Evolutionary conservation across 1,139 yeast genomes (phyloP).

Genomic region (Diutina siamensis): DNA sequence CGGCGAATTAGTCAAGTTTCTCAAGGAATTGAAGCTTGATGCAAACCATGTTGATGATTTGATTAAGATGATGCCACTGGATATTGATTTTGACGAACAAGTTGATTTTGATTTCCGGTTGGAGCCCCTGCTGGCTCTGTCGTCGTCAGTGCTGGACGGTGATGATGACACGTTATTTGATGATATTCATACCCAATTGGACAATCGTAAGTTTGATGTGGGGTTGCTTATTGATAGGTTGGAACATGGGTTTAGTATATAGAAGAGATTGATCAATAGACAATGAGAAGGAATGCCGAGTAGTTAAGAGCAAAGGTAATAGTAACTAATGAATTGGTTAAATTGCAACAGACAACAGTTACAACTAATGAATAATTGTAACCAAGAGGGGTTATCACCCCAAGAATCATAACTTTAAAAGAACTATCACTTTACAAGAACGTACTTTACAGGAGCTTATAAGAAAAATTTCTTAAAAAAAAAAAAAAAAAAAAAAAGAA

Average conservation of each 20-base stretch:
- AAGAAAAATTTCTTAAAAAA: too few relatives aligned
- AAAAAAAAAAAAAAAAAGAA: too few relatives aligned
- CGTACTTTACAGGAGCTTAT: too few relatives aligned
- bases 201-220: background rate
- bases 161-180: background rate
- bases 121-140: constrained; percentile 4
- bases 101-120: background rate
- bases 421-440: too few relatives aligned
- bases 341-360: too few relatives aligned
- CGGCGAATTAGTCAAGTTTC: background rate
- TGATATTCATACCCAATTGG: background rate
- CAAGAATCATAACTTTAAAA: too few relatives aligned
- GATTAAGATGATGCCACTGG: background rate
- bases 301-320: too few relatives aligned
- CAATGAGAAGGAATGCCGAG: too few relatives aligned
- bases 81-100: background rate
- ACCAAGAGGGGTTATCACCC: too few relatives aligned
- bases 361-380: too few relatives aligned
- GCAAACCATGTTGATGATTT: background rate
- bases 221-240: background rate
- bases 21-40: background rate
- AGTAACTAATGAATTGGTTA: too few relatives aligned
- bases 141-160: constrained; percentile 2
- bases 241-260: background rate
- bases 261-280: background rate